Base-by-base conservation (phyloP, 208 protist genomes). In the Trypanosomatidae sp. region DNA sequence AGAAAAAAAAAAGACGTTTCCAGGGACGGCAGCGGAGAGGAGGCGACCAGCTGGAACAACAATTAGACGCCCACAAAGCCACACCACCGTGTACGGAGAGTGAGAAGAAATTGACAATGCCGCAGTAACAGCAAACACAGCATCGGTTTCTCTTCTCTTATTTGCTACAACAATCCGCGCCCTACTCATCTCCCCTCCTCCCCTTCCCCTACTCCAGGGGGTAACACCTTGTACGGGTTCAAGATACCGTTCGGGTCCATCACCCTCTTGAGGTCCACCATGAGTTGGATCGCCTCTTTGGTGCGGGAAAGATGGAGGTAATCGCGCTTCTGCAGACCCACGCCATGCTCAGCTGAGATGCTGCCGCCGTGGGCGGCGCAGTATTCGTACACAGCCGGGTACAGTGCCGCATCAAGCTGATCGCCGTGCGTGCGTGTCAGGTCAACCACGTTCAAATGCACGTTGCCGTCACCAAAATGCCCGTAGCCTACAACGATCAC, bases 391-490 rank as follows among this genome's bases (percentile, higher is more conserved):
- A 92, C 87, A 22, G 79, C 84, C 0, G 90, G 87, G 79, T 92
- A 89, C 30, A 91, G 77, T 39, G 73, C 77, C n/a, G 66, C 77
- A 25, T 91, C 81, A 19, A 91, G 77, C 65, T 75, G 72, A 39
- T 84, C 80, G 33, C 52, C 69, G 64, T 94, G 83, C 43, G 68
- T 77, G 50, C 85, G 82, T 30, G 84, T 91, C 25, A 74, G 36
- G 80, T 94, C 76, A 53, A 95, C 59, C 73, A 99, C 89, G 79
- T 99, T 99, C 30, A 99, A 74, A 77, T 99, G 98, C 25, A 99
- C 77, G 85, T 99, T 99, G 64, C 97, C 96, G 80, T 99, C 98
- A 39, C 98, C 98, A 62, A 99, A 90, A 81, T 99, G 98, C 17
- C 98, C 98, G 83, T 98, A 99, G 25, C 97, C 97, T 52, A 94